Percentiles rank a stretch among this genome's conserved stretches.
Evolutionary conservation across 2,329 filamentous ascomycete species (phyloP).

Genomic region (Lecanicillium sp.): DNA sequence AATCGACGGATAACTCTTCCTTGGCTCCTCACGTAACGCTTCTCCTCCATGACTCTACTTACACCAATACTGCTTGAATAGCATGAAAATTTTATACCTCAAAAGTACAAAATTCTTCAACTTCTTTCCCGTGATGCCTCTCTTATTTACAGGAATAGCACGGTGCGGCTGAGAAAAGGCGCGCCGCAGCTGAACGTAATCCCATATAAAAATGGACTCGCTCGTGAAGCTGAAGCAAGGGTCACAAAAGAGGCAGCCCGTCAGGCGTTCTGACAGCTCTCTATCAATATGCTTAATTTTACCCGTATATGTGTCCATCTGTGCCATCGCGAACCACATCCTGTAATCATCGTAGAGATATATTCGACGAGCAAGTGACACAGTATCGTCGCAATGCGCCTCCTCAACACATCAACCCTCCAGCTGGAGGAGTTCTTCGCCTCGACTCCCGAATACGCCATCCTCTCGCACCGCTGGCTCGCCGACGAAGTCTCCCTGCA

Average conservation of each 20-base stretch:
- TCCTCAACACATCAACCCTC: neutral
- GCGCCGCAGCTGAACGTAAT: neutral
- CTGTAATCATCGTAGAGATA: too few species aligned
- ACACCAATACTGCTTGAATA: too few species aligned
- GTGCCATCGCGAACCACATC: too few species aligned
- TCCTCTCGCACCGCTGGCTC: slow-evolving; percentile 32
- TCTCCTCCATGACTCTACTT: too few species aligned
- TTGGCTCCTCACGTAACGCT: too few species aligned
- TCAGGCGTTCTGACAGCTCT: too few species aligned
- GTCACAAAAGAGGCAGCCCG: neutral
- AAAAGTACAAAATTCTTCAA: too few species aligned
- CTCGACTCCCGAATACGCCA: slow-evolving; percentile 24
- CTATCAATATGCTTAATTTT: neutral
- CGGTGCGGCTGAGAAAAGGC: slow-evolving; percentile 4
- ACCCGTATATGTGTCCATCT: neutral
- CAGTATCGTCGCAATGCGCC: neutral
- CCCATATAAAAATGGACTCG: slow-evolving; percentile 5
- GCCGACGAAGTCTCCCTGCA: slow-evolving; percentile 25
- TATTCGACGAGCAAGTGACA: too few species aligned
- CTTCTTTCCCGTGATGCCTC: neutral
- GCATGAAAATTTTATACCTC: too few species aligned
- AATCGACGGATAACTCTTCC: too few species aligned
- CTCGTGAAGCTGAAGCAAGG: neutral
- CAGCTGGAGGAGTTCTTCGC: neutral
- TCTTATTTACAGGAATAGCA: too few species aligned